Evolutionary conservation across 148 eudicot species (phyloP), one percentile per base, ranked within the genome.

Genomic region (Chenopodium suecicum): DNA sequence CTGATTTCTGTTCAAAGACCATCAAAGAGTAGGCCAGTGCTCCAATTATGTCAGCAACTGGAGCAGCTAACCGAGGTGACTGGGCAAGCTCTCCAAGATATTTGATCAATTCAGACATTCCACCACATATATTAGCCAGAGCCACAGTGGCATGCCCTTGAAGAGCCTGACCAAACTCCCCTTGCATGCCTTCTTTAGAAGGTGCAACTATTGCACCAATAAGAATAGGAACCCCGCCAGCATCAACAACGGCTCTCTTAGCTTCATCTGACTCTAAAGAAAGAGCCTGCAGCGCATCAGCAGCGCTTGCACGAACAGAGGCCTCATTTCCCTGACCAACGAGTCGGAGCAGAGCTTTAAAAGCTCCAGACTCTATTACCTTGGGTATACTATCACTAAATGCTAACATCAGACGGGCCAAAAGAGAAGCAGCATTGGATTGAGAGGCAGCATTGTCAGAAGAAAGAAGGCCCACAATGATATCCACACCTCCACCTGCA

Each of bases 151-250:
- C 91, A 84, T 88, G 98, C 65, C 79, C 82, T 86, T 93, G 98
- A 88, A 93, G 95, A 52, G 84, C 83, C 72, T 85, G 91, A 48
- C 92, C 92, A 70, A 87, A 89, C 80, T 91, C 90, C 76, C 95
- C 95, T 86, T 90, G 93, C 92, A 93, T 87, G 77, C 90, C 86
- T 84, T 93, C 98, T 81, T 93, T 93, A 70, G 95, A 90, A 80
- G 98, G 98, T 66, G 95, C 94, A 84, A 93, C 94, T 80, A 92
- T 75, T 27, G 92, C 91, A 83, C 92, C 88, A 83, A 93, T 90
- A 41, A 93, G 91, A 69, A 92, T 79, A 1, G 88, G 89, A 75
- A 93, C 86, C 65, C 98, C 98, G 69, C 91, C 84, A 25, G 92
- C 90, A 86, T 92, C 92, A n/a, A 89, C 88, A 81, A 93, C 73